A percentile compares a stretch with the other conserved stretches of the same genome.
phyloP scores from a whole-genome alignment of 805 yeast genomes.

The Ogataea ramenticola region DNA sequence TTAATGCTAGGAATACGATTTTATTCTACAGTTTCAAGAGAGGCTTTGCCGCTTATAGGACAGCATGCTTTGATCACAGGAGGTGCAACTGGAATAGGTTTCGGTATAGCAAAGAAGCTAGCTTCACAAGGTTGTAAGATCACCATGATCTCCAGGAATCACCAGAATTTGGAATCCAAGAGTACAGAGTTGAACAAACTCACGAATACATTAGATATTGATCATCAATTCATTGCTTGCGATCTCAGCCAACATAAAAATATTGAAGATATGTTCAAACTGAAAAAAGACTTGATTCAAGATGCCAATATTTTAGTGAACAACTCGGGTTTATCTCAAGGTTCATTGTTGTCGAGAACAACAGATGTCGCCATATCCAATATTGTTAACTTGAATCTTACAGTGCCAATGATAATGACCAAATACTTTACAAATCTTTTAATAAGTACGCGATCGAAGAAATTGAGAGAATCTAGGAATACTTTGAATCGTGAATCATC shows the following conservation, averaged over 20 bases:
- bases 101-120: slow-evolving; percentile 42
- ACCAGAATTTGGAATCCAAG: slow-evolving; percentile 25
- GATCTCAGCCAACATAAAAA: slow-evolving; percentile 23
- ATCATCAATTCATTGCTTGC: slow-evolving; percentile 26
- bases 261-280: slow-evolving; percentile 8
- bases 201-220: slow-evolving; percentile 7
- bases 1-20: background rate
- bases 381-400: slow-evolving; percentile 49
- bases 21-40: background rate
- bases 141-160: slow-evolving; percentile 44
- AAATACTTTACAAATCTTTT: slow-evolving; percentile 45
- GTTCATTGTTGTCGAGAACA: slow-evolving; percentile 40
- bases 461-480: too few relatives aligned
- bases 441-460: slow-evolving; percentile 14
- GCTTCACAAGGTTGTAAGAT: slow-evolving; percentile 46
- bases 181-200: slow-evolving; percentile 11
- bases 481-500: too few relatives aligned
- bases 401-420: slow-evolving; percentile 54
- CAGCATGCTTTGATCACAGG: slow-evolving; percentile 53
- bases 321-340: slow-evolving; percentile 63
- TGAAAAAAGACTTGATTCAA: slow-evolving; percentile 22
- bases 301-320: slow-evolving; percentile 44
- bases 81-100: slow-evolving; percentile 64
- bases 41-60: slow-evolving; percentile 1
- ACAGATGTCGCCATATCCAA: slow-evolving; percentile 32